Evolutionary conservation across 192 early-diverging fungal genomes (phyloP), one percentile per base, ranked within the genome.

Genomic region (Phycomyces blakesleeanus): DNA sequence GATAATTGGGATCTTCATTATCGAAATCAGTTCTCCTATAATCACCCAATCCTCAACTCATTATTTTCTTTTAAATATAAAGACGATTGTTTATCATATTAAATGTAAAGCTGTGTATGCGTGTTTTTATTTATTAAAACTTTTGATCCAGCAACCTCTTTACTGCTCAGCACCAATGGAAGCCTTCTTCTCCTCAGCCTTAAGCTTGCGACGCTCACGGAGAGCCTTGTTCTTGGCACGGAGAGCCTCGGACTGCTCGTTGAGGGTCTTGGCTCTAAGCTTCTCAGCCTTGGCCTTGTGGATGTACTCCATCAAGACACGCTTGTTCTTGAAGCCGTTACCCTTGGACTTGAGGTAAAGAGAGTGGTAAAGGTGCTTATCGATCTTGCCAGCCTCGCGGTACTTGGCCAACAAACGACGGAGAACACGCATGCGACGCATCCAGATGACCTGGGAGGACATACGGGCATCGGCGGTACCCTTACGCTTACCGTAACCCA

Each of bases 261-360:
- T 85, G 62, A 98, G 82, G 62, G 87, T 68, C 89, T 94, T 91
- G 68, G 87, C 82, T 85, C 96, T 91, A 64, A 89, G 80, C 81
- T 97, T 94, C 85, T 98, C 95, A 53, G 96, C 93, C 91, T 98
- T 98, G 74, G 90, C 92, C 87, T 95, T 96, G 88, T 97, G 94
- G 82, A 98, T 98, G 84, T 92, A 92, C 83, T 98, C 96, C 92
- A 98, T 98, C 50, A 98, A 78, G 65, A 98, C 96, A 82, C 96
- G 91, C 91, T 98, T 98, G 93, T 96, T 98, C 91, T 98, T 98
- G 87, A 98, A 98, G 61, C 93, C 93, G 83, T 96, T 97, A 96
- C 96, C 96, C 92, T 98, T 98, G 63, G 93, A 84, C 88, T 96
- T 97, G 76, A 95, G 77, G 89, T 98, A 98, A 71, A 98, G 85